Base-by-base conservation (phyloP, 192 early-diverging fungal genomes). In the Coemansia sp. region DNA sequence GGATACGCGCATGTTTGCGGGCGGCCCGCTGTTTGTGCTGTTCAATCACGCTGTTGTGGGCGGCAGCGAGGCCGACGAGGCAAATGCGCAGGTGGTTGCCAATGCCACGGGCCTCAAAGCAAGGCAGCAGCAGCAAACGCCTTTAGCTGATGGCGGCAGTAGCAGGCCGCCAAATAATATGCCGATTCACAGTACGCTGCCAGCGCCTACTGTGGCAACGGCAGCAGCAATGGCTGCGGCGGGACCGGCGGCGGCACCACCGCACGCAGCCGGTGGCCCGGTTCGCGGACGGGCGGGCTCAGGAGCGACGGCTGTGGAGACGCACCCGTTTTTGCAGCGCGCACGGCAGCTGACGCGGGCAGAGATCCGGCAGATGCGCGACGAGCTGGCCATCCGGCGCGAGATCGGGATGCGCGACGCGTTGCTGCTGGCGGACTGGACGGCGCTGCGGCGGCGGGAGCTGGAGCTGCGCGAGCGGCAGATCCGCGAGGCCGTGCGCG, bases 331-430 rank as follows among this genome's bases (percentile, higher is more conserved):
- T 7, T 8, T 50, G 15, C 50, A 53, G 33, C 38, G 50, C 5
- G 67, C 59, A 9, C 50, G 45, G 6, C 29, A 49, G 1, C 18
- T 70, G 39, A 57, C 67, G 9, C 35, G 49, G 4, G 46, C 26
- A 3, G 67, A 62, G 19, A 32, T 63, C 14, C 20, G 15, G 29
- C 60, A 70, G 55, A 58, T 70, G 67, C 29, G 30, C 3, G 54
- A 58, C 17, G 67, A 70, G 46, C 35, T 70, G 46, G 44, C 39
- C 1, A 54, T 70, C 18, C 24, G 67, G 5, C 45, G 59, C 42
- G 48, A 53, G 34, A 70, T 70, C 13, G 60, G 59, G 10, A 32
- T 46, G 26, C 48, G 60, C n/a, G 67, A 70, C 22, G 67, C 67
- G 0, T 15, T 37, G 34, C 39, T 62, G 39, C 50, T 70, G 43